Evolutionary conservation across 805 yeast genomes (phyloP).

Genomic region (Soucietia sequanensis): DNA sequence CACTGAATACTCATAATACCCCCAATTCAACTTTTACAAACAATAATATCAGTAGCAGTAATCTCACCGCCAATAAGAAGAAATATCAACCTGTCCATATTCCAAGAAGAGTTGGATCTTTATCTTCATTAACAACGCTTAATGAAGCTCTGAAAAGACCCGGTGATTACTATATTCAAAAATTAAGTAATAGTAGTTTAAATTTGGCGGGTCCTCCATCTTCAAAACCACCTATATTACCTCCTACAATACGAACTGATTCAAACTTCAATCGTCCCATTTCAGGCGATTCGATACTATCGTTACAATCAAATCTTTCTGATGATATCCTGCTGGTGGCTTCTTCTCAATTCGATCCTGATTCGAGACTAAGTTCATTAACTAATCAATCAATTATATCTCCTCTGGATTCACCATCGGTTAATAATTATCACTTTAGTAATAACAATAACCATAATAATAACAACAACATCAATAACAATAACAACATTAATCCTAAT

Average conservation of each 20-base stretch:
- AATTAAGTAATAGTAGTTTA: slow-evolving; percentile 21
- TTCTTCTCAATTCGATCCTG: slow-evolving; percentile 34
- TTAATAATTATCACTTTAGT: slow-evolving; percentile 4
- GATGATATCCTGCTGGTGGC: slow-evolving; percentile 35
- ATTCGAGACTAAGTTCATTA: slow-evolving; percentile 38
- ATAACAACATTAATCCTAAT: slow-evolving; percentile 2
- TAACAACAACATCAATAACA: not conserved
- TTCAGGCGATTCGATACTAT: slow-evolving; percentile 32
- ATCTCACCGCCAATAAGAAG: slow-evolving; percentile 18
- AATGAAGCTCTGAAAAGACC: slow-evolving; percentile 30
- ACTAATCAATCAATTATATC: slow-evolving; percentile 27
- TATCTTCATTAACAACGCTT: slow-evolving; percentile 19
- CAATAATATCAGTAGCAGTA: too few relatives aligned
- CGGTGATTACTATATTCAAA: slow-evolving; percentile 38
- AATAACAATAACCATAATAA: slow-evolving; percentile 1
- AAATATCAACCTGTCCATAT: slow-evolving; percentile 9
- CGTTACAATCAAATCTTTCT: slow-evolving; percentile 30
- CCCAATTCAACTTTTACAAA: too few relatives aligned
- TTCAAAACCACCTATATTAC: slow-evolving; percentile 6
- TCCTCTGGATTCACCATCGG: slow-evolving; percentile 16
- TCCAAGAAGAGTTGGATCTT: slow-evolving; percentile 28
- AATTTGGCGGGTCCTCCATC: slow-evolving; percentile 11
- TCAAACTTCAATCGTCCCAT: slow-evolving; percentile 18
- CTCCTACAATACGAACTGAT: slow-evolving; percentile 1
- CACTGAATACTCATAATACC: slow-evolving; percentile 3